A percentile compares a stretch with the other conserved stretches of the same genome.
Conservation (phyloP, 257 asterid species). For the Plectranthus barbatus region DNA sequence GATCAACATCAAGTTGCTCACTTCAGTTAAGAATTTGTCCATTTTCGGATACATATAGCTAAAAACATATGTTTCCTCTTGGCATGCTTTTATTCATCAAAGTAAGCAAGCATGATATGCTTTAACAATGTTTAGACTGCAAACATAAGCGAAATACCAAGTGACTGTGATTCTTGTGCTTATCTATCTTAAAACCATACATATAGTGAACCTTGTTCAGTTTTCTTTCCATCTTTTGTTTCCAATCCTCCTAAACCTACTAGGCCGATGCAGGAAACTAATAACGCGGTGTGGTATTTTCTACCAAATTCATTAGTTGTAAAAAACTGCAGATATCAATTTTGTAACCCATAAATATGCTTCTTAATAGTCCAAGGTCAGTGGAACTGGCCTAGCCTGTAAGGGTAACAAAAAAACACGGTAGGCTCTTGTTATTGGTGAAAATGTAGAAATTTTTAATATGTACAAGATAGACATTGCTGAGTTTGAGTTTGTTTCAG, state of each 20-base stretch:
- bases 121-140: not conserved
- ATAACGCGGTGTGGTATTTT: not conserved
- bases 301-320: not conserved
- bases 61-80: not conserved
- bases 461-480: not conserved
- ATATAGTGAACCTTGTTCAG: not conserved
- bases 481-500: conserved; percentile 32
- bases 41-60: not conserved
- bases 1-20: not conserved
- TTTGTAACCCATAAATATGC: not conserved
- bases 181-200: not conserved
- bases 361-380: not conserved
- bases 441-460: not conserved
- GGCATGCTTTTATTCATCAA: not conserved
- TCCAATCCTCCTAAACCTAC: not conserved
- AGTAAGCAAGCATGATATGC: not conserved
- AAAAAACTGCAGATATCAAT: not conserved
- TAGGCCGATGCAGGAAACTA: not conserved
- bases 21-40: not conserved
- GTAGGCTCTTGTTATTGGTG: not conserved
- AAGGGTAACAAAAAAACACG: not conserved
- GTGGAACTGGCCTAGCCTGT: not conserved
- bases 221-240: not conserved
- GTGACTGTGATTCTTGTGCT: not conserved
- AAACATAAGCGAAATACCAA: not conserved